Evolutionary conservation across 164 flowering plant species (phyloP).

Genomic region (Echeveria elegans): DNA sequence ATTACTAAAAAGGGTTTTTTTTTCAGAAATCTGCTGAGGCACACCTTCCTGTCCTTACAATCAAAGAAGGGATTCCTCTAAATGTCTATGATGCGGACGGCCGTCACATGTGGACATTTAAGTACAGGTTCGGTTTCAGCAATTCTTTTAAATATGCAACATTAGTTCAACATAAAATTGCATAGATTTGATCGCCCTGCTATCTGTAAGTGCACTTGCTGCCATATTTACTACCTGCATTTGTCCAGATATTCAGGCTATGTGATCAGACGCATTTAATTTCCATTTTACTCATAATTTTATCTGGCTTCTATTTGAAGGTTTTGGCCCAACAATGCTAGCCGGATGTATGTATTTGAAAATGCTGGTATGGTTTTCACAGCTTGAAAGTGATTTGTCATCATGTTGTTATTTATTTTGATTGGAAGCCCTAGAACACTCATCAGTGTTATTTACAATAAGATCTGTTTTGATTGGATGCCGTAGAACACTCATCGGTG

Average conservation of each 20-base stretch:
- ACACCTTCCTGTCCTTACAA: slow-evolving; percentile 1
- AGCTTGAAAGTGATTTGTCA: background rate
- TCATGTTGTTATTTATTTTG: background rate
- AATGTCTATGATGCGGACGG: slow-evolving; percentile 1
- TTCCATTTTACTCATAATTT: background rate
- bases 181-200: background rate
- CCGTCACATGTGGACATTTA: slow-evolving; percentile 1
- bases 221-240: background rate
- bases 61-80: background rate
- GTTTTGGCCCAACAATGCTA: slow-evolving; percentile 7
- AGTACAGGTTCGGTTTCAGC: background rate
- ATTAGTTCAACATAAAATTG: background rate
- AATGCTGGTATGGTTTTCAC: slow-evolving; percentile 4
- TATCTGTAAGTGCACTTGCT: background rate
- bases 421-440: background rate
- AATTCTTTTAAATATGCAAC: background rate
- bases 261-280: background rate
- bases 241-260: background rate
- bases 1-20: background rate
- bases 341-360: slow-evolving; percentile 4
- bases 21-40: slow-evolving; percentile 6
- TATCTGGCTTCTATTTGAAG: background rate
- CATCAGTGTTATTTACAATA: too few species aligned
- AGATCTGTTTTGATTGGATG: too few species aligned
- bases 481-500: too few species aligned